Base-by-base conservation (phyloP, 331 rosid genomes). In the Prunus yedoensis region DNA sequence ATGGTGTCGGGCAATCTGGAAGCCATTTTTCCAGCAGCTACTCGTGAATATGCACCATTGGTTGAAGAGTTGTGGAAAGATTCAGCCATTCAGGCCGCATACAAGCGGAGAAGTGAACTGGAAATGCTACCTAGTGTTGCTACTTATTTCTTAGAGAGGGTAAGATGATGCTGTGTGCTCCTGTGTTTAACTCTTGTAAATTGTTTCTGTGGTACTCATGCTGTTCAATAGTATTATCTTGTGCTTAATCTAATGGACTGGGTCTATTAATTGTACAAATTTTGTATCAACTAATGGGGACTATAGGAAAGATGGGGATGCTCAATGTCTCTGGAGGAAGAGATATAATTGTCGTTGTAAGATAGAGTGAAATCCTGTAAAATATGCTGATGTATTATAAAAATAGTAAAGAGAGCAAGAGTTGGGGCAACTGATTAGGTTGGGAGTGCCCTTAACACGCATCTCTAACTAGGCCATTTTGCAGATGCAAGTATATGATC, bases 21-120 rank as follows among this genome's bases (percentile, higher is more conserved):
- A 83, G 91, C 91, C 61, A 88, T 95, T 81, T 95, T 95, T 81
- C 99, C 99, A 62, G 99, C 99, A 12, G 99, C 99, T 69, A 92
- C 93, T 61, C 94, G 97, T 81, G 99, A 95, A 81, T 95, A 95
- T 83, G 92, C 94, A 54, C 99, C 99, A 15, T 62, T 92, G 73
- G 85, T 95, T 28, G 98, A 89, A 79, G 99, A 92, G 87, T 79
- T 95, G 78, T 95, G 98, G 98, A 81, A 86, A 66, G 94, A 89
- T 82, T 78, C 93, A 58, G 99, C 99, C 72, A 82, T 89, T 79
- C 88, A 87, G 77, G 98, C 96, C 59, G 87, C 98, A 38, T 95
- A 92, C 86, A 89, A 82, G 81, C 87, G 98, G 81, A 87, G 91
- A 87, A 88, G 62, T 81, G 99, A 95, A 83, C 78, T 95, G 85